Conservation (phyloP, 2,329 filamentous ascomycete genomes). For the Coniochaeta prunicola region DNA sequence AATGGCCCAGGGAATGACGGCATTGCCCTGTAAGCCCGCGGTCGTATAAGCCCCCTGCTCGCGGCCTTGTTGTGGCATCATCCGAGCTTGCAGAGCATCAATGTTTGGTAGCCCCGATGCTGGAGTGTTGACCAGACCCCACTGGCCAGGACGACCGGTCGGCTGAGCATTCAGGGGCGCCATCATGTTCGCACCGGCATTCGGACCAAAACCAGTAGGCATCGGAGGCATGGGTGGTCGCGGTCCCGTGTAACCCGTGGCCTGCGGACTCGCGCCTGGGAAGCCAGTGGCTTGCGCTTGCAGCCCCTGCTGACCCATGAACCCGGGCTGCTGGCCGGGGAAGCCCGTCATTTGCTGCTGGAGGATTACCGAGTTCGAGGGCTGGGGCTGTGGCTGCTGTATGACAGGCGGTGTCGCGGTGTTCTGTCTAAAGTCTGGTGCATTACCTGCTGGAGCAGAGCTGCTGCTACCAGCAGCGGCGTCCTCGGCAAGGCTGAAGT, state of each 20-base stretch:
- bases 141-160: slow-evolving; percentile 87
- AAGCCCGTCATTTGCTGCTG: slow-evolving; percentile 64
- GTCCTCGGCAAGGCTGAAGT: slow-evolving; percentile 82
- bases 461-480: slow-evolving; percentile 37
- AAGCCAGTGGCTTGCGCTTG: slow-evolving; percentile 67
- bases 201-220: slow-evolving; percentile 53
- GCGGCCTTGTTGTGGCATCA: slow-evolving; percentile 95
- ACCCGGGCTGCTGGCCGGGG: slow-evolving; percentile 49
- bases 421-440: slow-evolving; percentile 58
- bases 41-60: slow-evolving; percentile 79
- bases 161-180: slow-evolving; percentile 81
- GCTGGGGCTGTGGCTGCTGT: slow-evolving; percentile 66
- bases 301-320: slow-evolving; percentile 51
- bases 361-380: slow-evolving; percentile 61
- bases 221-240: slow-evolving; percentile 80
- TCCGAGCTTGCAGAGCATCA: slow-evolving; percentile 80
- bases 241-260: slow-evolving; percentile 74
- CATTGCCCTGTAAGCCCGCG: slow-evolving; percentile 82
- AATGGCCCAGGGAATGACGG: slow-evolving; percentile 95
- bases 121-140: slow-evolving; percentile 96
- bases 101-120: slow-evolving; percentile 87
- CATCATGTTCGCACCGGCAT: slow-evolving; percentile 38
- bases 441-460: slow-evolving; percentile 50
- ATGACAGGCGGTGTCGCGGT: slow-evolving; percentile 44
- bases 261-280: slow-evolving; percentile 60